Conservation (phyloP, 495 filamentous ascomycete genomes). For the Oleoguttula mirabilis region DNA sequence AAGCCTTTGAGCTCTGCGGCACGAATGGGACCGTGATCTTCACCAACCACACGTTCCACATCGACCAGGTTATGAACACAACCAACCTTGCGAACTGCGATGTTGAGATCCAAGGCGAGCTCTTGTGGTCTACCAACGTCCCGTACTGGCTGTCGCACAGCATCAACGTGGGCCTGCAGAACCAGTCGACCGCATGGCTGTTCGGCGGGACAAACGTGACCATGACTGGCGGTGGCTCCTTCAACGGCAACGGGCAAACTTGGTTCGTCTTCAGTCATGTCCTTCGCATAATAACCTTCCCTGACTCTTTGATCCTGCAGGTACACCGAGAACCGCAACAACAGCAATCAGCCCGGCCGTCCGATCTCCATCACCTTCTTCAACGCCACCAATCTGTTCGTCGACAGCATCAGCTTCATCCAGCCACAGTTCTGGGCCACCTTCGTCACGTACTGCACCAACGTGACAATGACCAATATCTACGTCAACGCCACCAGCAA, state of each 20-base stretch:
- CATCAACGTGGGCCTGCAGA: slow-evolving; percentile 35
- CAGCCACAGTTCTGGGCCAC: slow-evolving; percentile 39
- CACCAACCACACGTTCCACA: slow-evolving; percentile 19
- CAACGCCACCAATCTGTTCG: slow-evolving; percentile 29
- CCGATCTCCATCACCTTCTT: slow-evolving; percentile 35
- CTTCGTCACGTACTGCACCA: slow-evolving; percentile 29
- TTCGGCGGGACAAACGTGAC: slow-evolving; percentile 35
- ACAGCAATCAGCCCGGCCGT: slow-evolving; percentile 34
- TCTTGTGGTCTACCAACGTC: slow-evolving; percentile 33
- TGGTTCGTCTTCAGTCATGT: too few species aligned
- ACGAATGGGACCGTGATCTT: slow-evolving; percentile 32
- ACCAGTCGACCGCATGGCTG: slow-evolving; percentile 38
- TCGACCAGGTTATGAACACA: slow-evolving; percentile 25
- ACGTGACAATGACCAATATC: slow-evolving; percentile 30
- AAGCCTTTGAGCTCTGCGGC: slow-evolving; percentile 34
- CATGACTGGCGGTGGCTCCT: slow-evolving; percentile 30
- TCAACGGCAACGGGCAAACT: slow-evolving; percentile 38
- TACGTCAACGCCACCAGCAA: slow-evolving; percentile 33
- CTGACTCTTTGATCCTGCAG: too few species aligned
- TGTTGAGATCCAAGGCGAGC: slow-evolving; percentile 29
- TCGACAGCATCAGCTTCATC: slow-evolving; percentile 28
- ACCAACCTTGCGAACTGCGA: slow-evolving; percentile 34
- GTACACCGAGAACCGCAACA: slow-evolving; percentile 15
- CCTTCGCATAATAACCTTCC: too few species aligned
- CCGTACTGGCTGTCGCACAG: slow-evolving; percentile 36